phyloP scores from a whole-genome alignment of 2,329 filamentous ascomycete genomes.

The Didymella exigua region DNA sequence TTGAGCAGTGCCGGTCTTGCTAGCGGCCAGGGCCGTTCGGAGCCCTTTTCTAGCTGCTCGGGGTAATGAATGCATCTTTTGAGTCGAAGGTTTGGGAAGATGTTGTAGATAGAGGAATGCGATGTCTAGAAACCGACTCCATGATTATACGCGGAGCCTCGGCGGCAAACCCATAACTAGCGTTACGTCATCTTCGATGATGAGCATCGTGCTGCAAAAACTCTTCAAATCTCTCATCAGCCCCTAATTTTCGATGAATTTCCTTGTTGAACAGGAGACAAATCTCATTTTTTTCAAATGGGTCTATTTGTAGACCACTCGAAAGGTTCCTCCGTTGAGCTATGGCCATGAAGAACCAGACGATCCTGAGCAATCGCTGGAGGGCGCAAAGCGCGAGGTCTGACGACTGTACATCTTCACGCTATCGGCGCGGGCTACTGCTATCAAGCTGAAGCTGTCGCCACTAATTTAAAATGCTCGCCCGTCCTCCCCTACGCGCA shows the following conservation, averaged over 20 bases:
- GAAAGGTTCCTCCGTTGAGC: not conserved
- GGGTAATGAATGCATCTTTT: conserved; percentile 29
- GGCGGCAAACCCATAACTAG: conserved; percentile 18
- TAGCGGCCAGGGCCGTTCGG: conserved; percentile 28
- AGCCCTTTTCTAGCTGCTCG: conserved; percentile 31
- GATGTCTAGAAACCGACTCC: conserved; percentile 1
- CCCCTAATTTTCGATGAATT: too few species aligned
- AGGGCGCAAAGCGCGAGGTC: conserved; percentile 11
- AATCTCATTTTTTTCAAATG: not conserved
- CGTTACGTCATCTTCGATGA: conserved; percentile 26
- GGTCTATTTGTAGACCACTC: not conserved
- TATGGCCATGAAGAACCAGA: not conserved
- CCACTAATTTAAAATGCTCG: conserved; percentile 3
- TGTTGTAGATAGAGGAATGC: conserved; percentile 5
- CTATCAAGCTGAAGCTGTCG: not conserved
- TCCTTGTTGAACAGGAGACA: not conserved
- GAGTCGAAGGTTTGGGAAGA: not conserved
- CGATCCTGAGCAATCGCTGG: conserved; percentile 14
- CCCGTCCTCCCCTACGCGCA: conserved; percentile 5
- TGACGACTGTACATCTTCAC: not conserved
- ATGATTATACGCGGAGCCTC: conserved; percentile 3
- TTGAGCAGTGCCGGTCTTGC: conserved; percentile 21
- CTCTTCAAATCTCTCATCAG: not conserved
- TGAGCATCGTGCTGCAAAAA: conserved; percentile 1
- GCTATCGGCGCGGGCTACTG: conserved; percentile 1